A percentile compares a stretch with the other conserved stretches of the same genome.
phyloP scores from a whole-genome alignment of 75 land plant genomes.

The Pinus tabuliformis region DNA sequence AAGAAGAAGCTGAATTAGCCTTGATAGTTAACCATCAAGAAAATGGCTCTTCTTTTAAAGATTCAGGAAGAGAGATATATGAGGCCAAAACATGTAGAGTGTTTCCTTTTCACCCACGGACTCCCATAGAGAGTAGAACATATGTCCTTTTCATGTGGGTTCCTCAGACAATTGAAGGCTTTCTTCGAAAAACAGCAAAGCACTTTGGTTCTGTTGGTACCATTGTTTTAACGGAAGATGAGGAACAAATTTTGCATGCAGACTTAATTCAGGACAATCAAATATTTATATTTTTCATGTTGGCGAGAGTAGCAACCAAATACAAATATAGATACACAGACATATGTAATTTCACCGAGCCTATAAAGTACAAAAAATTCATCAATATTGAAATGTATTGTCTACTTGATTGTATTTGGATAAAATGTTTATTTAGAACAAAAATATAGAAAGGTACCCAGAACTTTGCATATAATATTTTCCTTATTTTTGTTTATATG shows the following conservation, averaged over 20 bases:
- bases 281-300: conserved; percentile 38
- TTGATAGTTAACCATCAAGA: conserved; percentile 38
- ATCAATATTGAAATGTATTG: too few relatives aligned
- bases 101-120: conserved; percentile 68
- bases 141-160: conserved; percentile 58
- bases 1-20: conserved; percentile 75
- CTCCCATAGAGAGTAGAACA: conserved; percentile 34
- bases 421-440: too few relatives aligned
- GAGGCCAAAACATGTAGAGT: conserved; percentile 39
- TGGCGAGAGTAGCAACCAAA: too few relatives aligned
- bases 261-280: conserved; percentile 50
- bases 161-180: conserved; percentile 42
- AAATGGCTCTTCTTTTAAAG: neutral
- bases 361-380: too few relatives aligned
- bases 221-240: conserved; percentile 43
- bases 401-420: too few relatives aligned
- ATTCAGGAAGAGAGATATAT: neutral
- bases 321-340: too few relatives aligned
- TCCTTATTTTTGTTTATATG: too few relatives aligned
- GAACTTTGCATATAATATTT: too few relatives aligned
- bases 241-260: conserved; percentile 38
- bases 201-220: conserved; percentile 25
- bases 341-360: too few relatives aligned
- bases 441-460: too few relatives aligned
- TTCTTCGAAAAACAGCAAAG: conserved; percentile 26